Evolutionary conservation across 192 early-diverging fungal genomes (phyloP), one percentile per base, ranked within the genome.

Genomic region (Obelidium mucronatum): DNA sequence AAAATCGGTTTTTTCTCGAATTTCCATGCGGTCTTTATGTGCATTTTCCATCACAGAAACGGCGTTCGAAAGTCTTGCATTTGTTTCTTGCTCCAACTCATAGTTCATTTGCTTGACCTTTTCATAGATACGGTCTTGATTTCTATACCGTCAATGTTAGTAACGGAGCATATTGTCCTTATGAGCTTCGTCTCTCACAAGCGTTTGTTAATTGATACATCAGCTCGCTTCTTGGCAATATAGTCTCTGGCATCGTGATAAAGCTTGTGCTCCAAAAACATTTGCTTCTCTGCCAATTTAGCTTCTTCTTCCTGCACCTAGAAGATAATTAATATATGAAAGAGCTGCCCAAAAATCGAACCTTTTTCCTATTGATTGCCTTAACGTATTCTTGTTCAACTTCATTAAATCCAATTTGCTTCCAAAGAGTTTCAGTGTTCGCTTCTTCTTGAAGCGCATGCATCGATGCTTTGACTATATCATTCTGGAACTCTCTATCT

Each of bases 331-430:
- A n/a, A n/a, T n/a, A n/a, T n/a, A 34, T 19, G 24, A 8, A 26
- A 13, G 58, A 34, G 33, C 58, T 26, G 8, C 33, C 8, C 24
- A 31, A 1, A 69, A 69, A 13, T 69, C 67, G 51, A 51, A 69
- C 67, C 67, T 52, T 30, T 40, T 72, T 72, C 6, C 22, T 6
- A n/a, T 55, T 17, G 19, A 72, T 19, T 22, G 69, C 69, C 34
- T 42, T n/a, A 36, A 3, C 26, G 56, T 59, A 72, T 8, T 30
- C 69, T 3, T 54, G 36, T 36, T 72, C 28, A 8, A 72, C 69
- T 55, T 72, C 69, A 13, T 40, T 8, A 31, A 39, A 59, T 37
- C 69, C 54, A 37, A 54, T 54, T 72, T 72, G 69, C 36, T 58
- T 35, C 69, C 22, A 34, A 8, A n/a, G 6, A 30, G 15, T 34